phyloP scores from a whole-genome alignment of 1,139 yeast genomes.

The Sugiyamaella xylanicola region DNA sequence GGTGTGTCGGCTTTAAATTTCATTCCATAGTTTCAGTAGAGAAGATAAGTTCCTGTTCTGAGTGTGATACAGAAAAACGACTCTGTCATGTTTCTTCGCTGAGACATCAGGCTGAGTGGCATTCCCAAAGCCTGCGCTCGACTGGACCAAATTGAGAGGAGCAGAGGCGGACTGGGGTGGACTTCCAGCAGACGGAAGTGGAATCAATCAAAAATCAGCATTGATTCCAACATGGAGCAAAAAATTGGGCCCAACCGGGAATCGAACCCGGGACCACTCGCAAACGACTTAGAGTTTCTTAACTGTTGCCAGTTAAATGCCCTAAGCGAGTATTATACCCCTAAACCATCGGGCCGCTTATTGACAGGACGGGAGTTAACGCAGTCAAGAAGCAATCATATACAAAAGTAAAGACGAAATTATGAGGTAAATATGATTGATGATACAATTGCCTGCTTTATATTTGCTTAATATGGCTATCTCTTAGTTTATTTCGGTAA shows the following conservation, averaged over 20 bases:
- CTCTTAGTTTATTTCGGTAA: no score
- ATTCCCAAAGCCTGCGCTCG: no score
- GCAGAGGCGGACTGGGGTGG: neutral
- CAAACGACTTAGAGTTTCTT: slow-evolving; percentile 35
- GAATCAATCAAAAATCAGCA: neutral
- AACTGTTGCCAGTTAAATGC: slow-evolving; percentile 13
- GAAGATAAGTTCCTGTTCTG: no score
- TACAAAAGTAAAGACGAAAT: no score
- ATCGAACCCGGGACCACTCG: slow-evolving; percentile 43
- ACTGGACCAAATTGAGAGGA: neutral
- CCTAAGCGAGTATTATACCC: slow-evolving; percentile 50
- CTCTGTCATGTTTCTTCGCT: no score
- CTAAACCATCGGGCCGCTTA: slow-evolving; percentile 43
- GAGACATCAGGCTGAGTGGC: no score
- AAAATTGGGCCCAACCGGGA: slow-evolving; percentile 39
- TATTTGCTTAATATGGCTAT: no score
- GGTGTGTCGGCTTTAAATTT: no score
- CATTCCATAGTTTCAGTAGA: no score
- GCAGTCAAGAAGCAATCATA: neutral
- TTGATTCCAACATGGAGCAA: slow-evolving; percentile 13
- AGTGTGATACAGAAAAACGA: no score
- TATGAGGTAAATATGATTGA: no score
- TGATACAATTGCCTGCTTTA: no score
- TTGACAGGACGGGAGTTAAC: neutral
- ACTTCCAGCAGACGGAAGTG: neutral